Percentiles rank a stretch among this genome's conserved stretches.
Conservation (phyloP, 768 basidiomycete genomes). For the Cystobasidium tubakii region DNA sequence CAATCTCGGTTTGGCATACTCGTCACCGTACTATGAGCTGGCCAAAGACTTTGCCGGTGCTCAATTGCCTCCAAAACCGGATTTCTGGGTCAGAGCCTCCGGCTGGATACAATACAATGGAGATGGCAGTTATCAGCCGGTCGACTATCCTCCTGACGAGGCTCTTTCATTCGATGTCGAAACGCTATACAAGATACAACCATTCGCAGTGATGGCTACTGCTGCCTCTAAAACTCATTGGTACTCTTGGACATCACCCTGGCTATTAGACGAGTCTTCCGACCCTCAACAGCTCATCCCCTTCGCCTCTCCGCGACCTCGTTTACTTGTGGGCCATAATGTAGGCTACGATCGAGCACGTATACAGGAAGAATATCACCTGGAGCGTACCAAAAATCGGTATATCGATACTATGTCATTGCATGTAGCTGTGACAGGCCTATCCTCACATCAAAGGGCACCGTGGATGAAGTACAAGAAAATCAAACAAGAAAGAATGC, state of each 20-base stretch:
- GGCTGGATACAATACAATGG: constrained; percentile 87
- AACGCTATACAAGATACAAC: constrained; percentile 70
- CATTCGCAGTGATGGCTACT: constrained; percentile 77
- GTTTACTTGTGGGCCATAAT: constrained; percentile 85
- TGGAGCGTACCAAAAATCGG: constrained; percentile 63
- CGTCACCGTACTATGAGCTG: constrained; percentile 72
- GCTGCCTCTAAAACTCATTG: constrained; percentile 76
- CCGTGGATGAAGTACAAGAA: constrained; percentile 77
- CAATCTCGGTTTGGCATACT: constrained; percentile 61
- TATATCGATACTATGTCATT: constrained; percentile 93
- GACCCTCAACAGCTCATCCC: constrained; percentile 66
- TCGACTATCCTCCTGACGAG: constrained; percentile 59
- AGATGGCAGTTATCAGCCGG: constrained; percentile 71
- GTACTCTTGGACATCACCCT: constrained; percentile 96
- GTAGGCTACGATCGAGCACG: constrained; percentile 87
- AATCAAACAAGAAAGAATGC: constrained; percentile 37
- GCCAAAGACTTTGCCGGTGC: constrained; percentile 58
- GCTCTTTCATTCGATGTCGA: constrained; percentile 90
- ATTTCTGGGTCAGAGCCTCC: constrained; percentile 55
- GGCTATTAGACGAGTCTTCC: constrained; percentile 65
- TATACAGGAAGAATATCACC: constrained; percentile 71
- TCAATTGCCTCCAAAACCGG: constrained; percentile 61
- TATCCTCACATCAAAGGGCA: constrained; percentile 88
- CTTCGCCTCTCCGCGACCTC: constrained; percentile 49
- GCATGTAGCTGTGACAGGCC: constrained; percentile 87